Evolutionary conservation across 208 protist genomes (phyloP).

Genomic region (Kentomonas sorsogonicus): DNA sequence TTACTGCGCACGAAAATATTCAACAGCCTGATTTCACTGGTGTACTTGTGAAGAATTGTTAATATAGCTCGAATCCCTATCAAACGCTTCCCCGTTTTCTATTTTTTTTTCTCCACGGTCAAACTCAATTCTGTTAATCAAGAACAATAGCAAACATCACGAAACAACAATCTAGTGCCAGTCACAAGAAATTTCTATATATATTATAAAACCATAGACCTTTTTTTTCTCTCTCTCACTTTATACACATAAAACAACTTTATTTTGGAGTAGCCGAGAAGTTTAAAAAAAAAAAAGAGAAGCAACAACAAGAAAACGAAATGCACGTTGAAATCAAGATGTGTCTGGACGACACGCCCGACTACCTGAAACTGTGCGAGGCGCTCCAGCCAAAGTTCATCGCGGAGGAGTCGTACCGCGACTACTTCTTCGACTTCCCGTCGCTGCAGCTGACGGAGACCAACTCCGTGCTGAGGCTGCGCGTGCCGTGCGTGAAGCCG

Average conservation of each 20-base stretch:
- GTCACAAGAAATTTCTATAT: too few relatives aligned
- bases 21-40: too few relatives aligned
- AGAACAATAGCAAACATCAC: too few relatives aligned
- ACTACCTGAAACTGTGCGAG: constrained; percentile 29
- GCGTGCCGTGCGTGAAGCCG: constrained; percentile 32
- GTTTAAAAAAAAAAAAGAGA: not conserved
- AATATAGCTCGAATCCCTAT: too few relatives aligned
- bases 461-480: constrained; percentile 52
- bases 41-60: too few relatives aligned
- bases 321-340: constrained; percentile 76
- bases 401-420: constrained; percentile 44
- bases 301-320: not conserved
- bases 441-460: constrained; percentile 24
- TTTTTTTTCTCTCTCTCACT: not conserved
- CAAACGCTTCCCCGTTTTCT: too few relatives aligned
- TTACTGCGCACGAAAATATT: too few relatives aligned
- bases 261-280: not conserved
- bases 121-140: too few relatives aligned
- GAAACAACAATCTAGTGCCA: too few relatives aligned
- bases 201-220: too few relatives aligned
- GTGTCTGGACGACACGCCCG: constrained; percentile 26
- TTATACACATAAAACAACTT: not conserved
- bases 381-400: constrained; percentile 22
- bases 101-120: too few relatives aligned
- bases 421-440: constrained; percentile 75